Conservation (phyloP, 2,329 filamentous ascomycete species). For the Venturia carpophila region DNA sequence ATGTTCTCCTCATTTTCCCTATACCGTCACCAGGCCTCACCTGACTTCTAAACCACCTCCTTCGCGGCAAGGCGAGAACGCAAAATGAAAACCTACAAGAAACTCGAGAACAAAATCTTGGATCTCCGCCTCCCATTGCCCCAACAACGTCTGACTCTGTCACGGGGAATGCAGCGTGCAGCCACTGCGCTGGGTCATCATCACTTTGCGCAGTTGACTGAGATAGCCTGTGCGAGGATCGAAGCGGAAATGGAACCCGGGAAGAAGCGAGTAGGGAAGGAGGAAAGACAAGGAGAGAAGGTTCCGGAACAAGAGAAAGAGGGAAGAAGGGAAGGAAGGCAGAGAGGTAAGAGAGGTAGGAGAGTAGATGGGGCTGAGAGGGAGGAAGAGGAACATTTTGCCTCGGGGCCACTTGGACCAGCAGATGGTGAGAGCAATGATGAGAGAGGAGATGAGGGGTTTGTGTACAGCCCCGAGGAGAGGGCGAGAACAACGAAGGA, state of each 20-base stretch:
- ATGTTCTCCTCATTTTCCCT: background rate
- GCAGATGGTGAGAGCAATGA: background rate
- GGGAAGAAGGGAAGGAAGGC: background rate
- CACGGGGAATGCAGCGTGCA: background rate
- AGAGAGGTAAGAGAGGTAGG: background rate
- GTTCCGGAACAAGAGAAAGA: background rate
- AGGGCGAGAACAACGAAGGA: background rate
- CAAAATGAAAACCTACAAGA: background rate
- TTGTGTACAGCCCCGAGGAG: background rate
- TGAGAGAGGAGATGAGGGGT: background rate
- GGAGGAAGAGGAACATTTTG: background rate
- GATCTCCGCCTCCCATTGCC: background rate
- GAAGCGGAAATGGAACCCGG: background rate
- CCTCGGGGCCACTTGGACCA: background rate
- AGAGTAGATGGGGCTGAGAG: background rate
- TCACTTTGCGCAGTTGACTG: background rate
- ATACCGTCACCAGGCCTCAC: background rate
- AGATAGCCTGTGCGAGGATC: background rate
- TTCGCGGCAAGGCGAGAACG: too few species aligned
- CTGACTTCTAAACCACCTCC: background rate
- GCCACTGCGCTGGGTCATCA: background rate
- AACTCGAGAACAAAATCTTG: constrained; percentile 7
- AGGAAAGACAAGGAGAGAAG: background rate
- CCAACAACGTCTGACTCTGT: background rate
- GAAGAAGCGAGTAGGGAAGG: background rate